A percentile compares a stretch with the other conserved stretches of the same genome.
These are phyloP conservation scores for Pichia sp. DNA, from an alignment of 1,139 yeast genomes.

Conservation along the genomic window DNA sequence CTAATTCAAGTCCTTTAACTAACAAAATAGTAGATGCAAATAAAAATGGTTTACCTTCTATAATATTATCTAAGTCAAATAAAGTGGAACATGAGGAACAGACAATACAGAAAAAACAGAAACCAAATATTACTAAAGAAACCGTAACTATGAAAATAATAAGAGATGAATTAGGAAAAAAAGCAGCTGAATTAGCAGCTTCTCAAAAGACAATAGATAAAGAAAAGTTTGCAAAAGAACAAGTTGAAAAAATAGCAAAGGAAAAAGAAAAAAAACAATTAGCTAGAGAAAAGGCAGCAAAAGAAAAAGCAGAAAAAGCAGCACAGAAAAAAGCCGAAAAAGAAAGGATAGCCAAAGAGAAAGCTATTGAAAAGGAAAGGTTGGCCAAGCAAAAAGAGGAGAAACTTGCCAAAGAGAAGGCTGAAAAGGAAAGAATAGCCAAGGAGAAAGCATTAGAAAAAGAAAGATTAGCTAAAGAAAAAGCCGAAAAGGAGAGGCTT, in stretches of 20 bases:
- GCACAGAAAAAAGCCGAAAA: not conserved
- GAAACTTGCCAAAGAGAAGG: not conserved
- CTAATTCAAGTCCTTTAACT: not conserved
- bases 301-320: constrained; percentile 3
- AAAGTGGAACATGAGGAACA: not conserved
- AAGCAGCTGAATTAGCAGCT: not conserved
- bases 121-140: too few species aligned
- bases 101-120: too few species aligned
- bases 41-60: not conserved
- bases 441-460: constrained; percentile 14
- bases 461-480: constrained; percentile 1
- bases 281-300: not conserved
- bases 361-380: not conserved
- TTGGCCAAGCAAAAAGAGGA: constrained; percentile 7
- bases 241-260: not conserved
- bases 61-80: not conserved
- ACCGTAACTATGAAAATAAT: too few species aligned
- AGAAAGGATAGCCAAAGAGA: not conserved
- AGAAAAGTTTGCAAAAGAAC: not conserved
- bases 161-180: too few species aligned
- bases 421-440: not conserved
- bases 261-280: constrained; percentile 3
- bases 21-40: not conserved
- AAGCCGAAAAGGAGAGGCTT: constrained; percentile 1
- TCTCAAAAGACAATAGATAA: constrained; percentile 14